Evolutionary conservation across 331 rosid species (phyloP).

Genomic region (Pyrus hybrid): DNA sequence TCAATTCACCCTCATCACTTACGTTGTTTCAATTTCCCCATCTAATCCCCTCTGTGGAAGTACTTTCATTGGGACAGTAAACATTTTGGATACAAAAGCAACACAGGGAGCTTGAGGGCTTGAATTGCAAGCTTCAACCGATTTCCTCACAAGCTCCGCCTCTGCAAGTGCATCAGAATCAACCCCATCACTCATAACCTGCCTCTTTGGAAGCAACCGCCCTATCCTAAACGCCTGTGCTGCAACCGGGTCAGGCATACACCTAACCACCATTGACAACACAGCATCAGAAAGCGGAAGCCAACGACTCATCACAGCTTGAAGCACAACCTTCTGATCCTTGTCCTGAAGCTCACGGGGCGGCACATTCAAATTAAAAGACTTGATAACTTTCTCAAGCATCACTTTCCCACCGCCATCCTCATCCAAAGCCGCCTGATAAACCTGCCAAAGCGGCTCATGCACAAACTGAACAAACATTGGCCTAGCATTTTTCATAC

Average conservation of each 20-base stretch:
- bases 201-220: slow-evolving; percentile 48
- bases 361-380: slow-evolving; percentile 49
- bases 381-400: slow-evolving; percentile 48
- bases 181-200: slow-evolving; percentile 12
- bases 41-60: slow-evolving; percentile 33
- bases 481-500: slow-evolving; percentile 50
- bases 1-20: slow-evolving; percentile 43
- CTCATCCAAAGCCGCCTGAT: slow-evolving; percentile 42
- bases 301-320: slow-evolving; percentile 75
- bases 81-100: slow-evolving; percentile 81
- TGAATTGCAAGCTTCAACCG: slow-evolving; percentile 52
- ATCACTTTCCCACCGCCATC: slow-evolving; percentile 33
- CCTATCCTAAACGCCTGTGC: slow-evolving; percentile 55
- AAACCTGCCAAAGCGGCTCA: slow-evolving; percentile 70
- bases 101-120: slow-evolving; percentile 64
- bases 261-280: slow-evolving; percentile 55
- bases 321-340: slow-evolving; percentile 62
- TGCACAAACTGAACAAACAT: slow-evolving; percentile 81
- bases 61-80: slow-evolving; percentile 60
- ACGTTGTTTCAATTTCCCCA: slow-evolving; percentile 23
- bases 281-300: slow-evolving; percentile 60
- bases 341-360: slow-evolving; percentile 58
- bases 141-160: slow-evolving; percentile 40
- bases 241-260: slow-evolving; percentile 54
- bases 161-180: slow-evolving; percentile 24